Evolutionary conservation across 306 rosid genomes (phyloP), one percentile per base, ranked within the genome.

Genomic region (Biancaea sappan): DNA sequence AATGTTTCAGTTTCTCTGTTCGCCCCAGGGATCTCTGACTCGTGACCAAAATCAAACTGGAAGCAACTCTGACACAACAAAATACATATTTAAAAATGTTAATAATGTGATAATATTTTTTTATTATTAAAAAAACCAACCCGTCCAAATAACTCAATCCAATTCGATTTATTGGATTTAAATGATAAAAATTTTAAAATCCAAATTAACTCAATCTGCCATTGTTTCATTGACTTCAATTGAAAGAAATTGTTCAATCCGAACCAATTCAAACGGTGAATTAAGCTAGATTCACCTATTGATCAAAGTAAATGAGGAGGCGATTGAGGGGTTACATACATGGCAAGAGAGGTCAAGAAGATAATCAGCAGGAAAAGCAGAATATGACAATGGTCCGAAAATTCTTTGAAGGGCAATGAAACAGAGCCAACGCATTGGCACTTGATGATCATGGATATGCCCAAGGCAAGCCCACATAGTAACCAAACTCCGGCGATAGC

Each of bases 401-500:
- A 56, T 40, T 63, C 72, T 41, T 59, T 71, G 31, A 78, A 48
- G 56, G 77, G 77, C 66, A 80, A 72, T 8, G 80, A 81, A 66
- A 54, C 38, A 32, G 81, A 81, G 73, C 77, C 79, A 46, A 75
- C 62, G 26, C 66, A 62, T 38, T 75, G 16, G 26, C 54, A 79
- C 79, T 82, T 91, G 12, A 84, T 41, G 9, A 60, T n/a, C 52
- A 83, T 40, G 83, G 71, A 87, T 71, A 85, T 79, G 16, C 75
- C 83, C 40, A 91, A 83, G 6, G 32, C 80, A 19, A 91, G 0
- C 4, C 96, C 94, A 60, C 79, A 88, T 18, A 88, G 31, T 67
- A 91, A 77, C 96, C 96, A 91, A 76, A 88, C 82, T 62, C 77
- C 86, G 5, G 85, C 88, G 19, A 88, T 79, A 28, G 88, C 85